Conservation (phyloP, 2,329 filamentous ascomycete genomes). For the Arthrobotrys entomopaga region DNA sequence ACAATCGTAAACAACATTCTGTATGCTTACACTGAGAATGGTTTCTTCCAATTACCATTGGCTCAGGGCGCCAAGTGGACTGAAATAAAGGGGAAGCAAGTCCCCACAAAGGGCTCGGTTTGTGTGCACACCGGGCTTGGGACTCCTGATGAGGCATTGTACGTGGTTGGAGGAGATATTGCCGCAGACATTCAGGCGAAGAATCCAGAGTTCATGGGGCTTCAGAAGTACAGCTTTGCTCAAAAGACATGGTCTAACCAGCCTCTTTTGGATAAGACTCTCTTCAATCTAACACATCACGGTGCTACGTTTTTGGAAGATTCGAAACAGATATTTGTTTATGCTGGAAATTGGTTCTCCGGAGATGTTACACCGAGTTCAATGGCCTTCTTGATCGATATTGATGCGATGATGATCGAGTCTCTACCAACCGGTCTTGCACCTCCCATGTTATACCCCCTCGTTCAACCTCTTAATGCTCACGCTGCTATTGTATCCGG, state of each 20-base stretch:
- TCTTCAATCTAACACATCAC: conserved; percentile 58
- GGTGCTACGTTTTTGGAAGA: conserved; percentile 58
- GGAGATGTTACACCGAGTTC: conserved; percentile 57
- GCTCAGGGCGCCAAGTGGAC: conserved; percentile 57
- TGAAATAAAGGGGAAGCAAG: conserved; percentile 53
- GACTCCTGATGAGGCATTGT: conserved; percentile 58
- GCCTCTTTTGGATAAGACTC: conserved; percentile 53
- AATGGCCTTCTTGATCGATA: conserved; percentile 58
- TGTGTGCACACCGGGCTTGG: conserved; percentile 58
- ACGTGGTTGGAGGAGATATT: conserved; percentile 58
- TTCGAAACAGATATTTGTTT: conserved; percentile 58
- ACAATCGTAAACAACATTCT: conserved; percentile 57
- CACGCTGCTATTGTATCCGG: conserved; percentile 57
- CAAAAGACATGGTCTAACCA: conserved; percentile 57
- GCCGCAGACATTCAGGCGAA: conserved; percentile 55
- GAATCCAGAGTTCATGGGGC: conserved; percentile 56
- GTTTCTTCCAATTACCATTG: conserved; percentile 58
- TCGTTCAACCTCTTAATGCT: conserved; percentile 52
- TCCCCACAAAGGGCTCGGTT: conserved; percentile 57
- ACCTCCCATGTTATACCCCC: conserved; percentile 57
- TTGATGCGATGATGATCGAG: conserved; percentile 54
- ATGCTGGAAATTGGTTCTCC: conserved; percentile 58
- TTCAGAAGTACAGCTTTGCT: conserved; percentile 58
- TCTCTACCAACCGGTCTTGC: conserved; percentile 56
- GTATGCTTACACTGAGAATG: conserved; percentile 58